phyloP scores from a whole-genome alignment of 805 yeast species.

The Metschnikowia anglica region DNA sequence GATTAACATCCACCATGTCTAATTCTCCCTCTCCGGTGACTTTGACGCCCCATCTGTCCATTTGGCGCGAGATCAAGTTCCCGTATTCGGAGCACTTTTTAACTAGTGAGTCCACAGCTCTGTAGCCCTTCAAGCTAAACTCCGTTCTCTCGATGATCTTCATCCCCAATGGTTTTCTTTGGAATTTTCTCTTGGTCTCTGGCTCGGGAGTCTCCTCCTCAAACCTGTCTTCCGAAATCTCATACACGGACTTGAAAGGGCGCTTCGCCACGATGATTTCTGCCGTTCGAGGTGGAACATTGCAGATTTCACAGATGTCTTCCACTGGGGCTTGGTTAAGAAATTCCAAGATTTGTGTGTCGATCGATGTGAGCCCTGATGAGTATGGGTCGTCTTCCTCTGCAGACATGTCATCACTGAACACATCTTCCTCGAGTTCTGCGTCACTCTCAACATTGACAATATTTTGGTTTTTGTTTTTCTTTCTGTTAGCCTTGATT shows the following conservation, averaged over 20 bases:
- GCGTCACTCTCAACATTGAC: slow-evolving; percentile 36
- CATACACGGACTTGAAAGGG: slow-evolving; percentile 63
- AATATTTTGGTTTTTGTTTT: slow-evolving; percentile 5
- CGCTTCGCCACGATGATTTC: slow-evolving; percentile 60
- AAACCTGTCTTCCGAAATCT: slow-evolving; percentile 59
- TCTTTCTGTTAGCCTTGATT: slow-evolving; percentile 34
- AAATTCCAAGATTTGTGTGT: slow-evolving; percentile 67
- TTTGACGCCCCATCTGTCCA: slow-evolving; percentile 86
- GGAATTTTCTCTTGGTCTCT: slow-evolving; percentile 36
- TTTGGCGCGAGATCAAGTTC: slow-evolving; percentile 62
- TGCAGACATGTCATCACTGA: slow-evolving; percentile 50
- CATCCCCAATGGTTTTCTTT: slow-evolving; percentile 62
- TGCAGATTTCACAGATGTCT: slow-evolving; percentile 79
- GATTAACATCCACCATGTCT: slow-evolving; percentile 51
- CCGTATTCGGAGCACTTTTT: slow-evolving; percentile 81
- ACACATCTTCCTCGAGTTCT: slow-evolving; percentile 43
- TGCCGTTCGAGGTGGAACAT: slow-evolving; percentile 66
- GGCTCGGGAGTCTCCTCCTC: slow-evolving; percentile 23
- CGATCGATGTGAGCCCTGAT: slow-evolving; percentile 50
- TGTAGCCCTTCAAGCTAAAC: slow-evolving; percentile 77
- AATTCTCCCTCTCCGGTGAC: slow-evolving; percentile 68
- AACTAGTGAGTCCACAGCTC: slow-evolving; percentile 91
- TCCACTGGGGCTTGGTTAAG: slow-evolving; percentile 72
- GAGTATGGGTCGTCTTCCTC: slow-evolving; percentile 33
- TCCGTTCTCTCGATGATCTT: slow-evolving; percentile 69